Percentiles rank a stretch among this genome's conserved stretches.
These are phyloP conservation scores for Udeniomyces megalosporus DNA, from an alignment of 768 basidiomycete genomes.

Conservation along the genomic window DNA sequence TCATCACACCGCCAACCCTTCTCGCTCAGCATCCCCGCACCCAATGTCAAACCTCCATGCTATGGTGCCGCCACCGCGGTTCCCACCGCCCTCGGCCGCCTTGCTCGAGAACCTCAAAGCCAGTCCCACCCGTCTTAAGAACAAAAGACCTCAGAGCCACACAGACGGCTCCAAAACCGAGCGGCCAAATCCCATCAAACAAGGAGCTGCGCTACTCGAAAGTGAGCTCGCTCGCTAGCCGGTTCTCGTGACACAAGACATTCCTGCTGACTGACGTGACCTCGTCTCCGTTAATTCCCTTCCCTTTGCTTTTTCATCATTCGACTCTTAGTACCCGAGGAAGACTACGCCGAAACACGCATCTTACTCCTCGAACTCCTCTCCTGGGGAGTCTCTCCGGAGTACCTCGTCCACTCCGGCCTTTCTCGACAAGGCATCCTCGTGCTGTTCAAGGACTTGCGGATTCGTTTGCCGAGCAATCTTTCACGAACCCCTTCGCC, in stretches of 20 bases:
- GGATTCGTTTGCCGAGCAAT: conserved; percentile 12
- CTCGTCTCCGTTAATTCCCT: background rate
- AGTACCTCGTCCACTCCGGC: conserved; percentile 8
- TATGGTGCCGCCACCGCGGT: background rate
- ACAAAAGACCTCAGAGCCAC: background rate
- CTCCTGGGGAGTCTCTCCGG: conserved; percentile 11
- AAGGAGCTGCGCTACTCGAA: background rate
- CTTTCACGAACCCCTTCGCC: background rate
- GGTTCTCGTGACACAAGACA: background rate
- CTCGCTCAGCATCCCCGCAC: background rate
- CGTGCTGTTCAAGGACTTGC: conserved; percentile 9
- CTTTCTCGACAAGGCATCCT: conserved; percentile 12
- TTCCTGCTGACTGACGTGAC: background rate
- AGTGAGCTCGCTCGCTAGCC: background rate
- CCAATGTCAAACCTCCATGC: background rate
- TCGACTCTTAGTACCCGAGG: background rate
- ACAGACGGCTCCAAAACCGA: background rate
- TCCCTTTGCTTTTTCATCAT: background rate
- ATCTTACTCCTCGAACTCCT: conserved; percentile 10
- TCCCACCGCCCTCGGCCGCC: conserved; percentile 8
- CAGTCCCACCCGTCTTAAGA: background rate
- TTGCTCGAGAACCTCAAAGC: conserved; percentile 4
- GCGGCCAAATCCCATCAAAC: background rate
- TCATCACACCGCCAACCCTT: background rate
- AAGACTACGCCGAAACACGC: conserved; percentile 2